Percentiles rank a stretch among this genome's conserved stretches.
These are phyloP conservation scores for Umbilicus rupestris DNA, from an alignment of 164 flowering plant species.

Conservation along the genomic window DNA sequence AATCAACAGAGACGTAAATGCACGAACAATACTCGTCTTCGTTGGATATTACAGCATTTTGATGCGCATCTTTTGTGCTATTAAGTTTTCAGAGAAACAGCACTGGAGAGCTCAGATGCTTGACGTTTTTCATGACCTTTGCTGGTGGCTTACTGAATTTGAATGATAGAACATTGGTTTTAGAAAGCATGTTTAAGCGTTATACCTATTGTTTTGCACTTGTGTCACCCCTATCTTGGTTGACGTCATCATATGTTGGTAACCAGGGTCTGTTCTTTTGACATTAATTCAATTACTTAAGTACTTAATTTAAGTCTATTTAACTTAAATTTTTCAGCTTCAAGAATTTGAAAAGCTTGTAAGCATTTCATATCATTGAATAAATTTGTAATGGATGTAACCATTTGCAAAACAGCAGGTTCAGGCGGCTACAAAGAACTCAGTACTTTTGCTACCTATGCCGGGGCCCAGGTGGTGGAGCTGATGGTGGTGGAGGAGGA, in stretches of 20 bases:
- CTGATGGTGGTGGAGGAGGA: constrained; percentile 74
- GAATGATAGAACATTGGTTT: background rate
- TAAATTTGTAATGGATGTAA: background rate
- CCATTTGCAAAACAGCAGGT: no score
- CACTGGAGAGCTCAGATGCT: constrained; percentile 92
- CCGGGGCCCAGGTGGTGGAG: constrained; percentile 28
- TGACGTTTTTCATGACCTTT: constrained; percentile 82
- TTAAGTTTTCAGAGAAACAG: constrained; percentile 61
- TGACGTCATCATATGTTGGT: no score
- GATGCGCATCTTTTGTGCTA: background rate
- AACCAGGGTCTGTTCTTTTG: no score
- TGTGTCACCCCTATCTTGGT: no score
- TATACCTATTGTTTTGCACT: constrained; percentile 38
- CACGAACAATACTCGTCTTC: background rate
- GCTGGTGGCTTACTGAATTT: constrained; percentile 38
- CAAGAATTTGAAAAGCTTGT: no score
- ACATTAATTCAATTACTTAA: no score
- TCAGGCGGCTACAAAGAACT: constrained; percentile 4
- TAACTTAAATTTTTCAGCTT: no score
- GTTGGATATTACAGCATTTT: background rate
- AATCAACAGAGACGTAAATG: background rate
- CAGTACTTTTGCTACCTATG: background rate
- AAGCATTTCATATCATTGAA: no score
- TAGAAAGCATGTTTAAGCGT: background rate
- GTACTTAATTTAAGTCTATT: no score